phyloP scores from a whole-genome alignment of 441 rosid species.

The Heliophila coronopifolia region DNA sequence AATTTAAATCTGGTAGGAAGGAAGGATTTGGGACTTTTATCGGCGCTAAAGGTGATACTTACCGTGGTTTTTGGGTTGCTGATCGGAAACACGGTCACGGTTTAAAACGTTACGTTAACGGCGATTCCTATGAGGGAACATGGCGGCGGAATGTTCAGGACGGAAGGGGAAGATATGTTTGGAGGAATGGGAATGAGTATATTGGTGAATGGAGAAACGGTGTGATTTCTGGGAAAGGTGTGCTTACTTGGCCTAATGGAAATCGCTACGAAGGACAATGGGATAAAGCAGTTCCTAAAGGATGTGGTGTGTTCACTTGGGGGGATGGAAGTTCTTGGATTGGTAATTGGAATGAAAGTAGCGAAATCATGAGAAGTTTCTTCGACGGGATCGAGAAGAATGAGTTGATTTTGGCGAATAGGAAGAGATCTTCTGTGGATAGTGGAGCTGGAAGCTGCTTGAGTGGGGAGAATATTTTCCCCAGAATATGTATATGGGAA shows the following conservation, averaged over 20 bases:
- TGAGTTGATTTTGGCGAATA: constrained; percentile 22
- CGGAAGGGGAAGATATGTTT: constrained; percentile 40
- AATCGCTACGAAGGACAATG: constrained; percentile 40
- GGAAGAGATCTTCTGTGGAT: constrained; percentile 50
- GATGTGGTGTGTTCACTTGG: constrained; percentile 42
- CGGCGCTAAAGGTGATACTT: constrained; percentile 45
- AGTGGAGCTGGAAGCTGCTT: constrained; percentile 61
- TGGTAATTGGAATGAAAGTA: constrained; percentile 32
- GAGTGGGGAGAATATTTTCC: constrained; percentile 33
- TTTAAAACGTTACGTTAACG: constrained; percentile 37
- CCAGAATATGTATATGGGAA: constrained; percentile 44
- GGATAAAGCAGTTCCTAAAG: constrained; percentile 44
- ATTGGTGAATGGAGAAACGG: constrained; percentile 46
- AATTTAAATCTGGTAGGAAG: constrained; percentile 44
- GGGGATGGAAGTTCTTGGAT: constrained; percentile 23
- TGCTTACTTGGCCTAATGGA: constrained; percentile 36
- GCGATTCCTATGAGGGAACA: constrained; percentile 43
- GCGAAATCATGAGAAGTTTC: constrained; percentile 17
- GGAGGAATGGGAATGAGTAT: constrained; percentile 42
- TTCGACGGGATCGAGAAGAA: constrained; percentile 26
- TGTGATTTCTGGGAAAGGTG: constrained; percentile 36
- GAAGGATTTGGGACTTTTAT: constrained; percentile 46
- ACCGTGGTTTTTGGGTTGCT: constrained; percentile 39
- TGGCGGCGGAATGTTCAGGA: constrained; percentile 43
- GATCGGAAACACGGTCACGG: constrained; percentile 51